phyloP scores from a whole-genome alignment of 169 alveolate species.

The Cryptosporidium meleagridis region DNA sequence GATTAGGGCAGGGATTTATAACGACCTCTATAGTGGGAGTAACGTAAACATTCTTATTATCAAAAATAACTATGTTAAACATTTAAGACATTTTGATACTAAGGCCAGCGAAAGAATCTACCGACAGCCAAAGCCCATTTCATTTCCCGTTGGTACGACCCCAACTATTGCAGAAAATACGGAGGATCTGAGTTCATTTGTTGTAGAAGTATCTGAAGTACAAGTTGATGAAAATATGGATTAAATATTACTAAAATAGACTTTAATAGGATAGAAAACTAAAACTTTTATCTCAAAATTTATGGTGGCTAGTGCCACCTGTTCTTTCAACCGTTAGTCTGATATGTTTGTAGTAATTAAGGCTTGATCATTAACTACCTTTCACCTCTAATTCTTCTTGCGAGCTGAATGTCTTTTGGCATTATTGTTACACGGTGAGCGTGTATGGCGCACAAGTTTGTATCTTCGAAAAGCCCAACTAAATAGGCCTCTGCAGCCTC shows the following conservation, averaged over 20 bases:
- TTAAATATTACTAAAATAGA: background rate
- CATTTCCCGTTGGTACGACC: slow-evolving; percentile 84
- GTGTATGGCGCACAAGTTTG: slow-evolving; percentile 99
- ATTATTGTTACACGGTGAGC: slow-evolving; percentile 99
- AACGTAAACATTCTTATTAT: slow-evolving; percentile 94
- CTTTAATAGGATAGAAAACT: background rate
- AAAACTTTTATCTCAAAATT: background rate
- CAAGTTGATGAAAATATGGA: slow-evolving; percentile 23
- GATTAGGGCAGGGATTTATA: slow-evolving; percentile 95
- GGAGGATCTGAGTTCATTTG: slow-evolving; percentile 77
- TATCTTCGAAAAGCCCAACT: slow-evolving; percentile 99
- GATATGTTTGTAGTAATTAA: background rate
- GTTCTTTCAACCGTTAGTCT: slow-evolving; percentile 24
- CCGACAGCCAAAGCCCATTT: slow-evolving; percentile 80
- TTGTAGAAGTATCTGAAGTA: slow-evolving; percentile 15
- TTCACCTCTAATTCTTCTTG: slow-evolving; percentile 99
- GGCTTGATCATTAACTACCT: slow-evolving; percentile 77
- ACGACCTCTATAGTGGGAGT: slow-evolving; percentile 97
- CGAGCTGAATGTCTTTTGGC: slow-evolving; percentile 99
- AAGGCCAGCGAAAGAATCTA: slow-evolving; percentile 82
- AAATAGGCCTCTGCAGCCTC: slow-evolving; percentile 99
- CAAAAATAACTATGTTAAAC: slow-evolving; percentile 88
- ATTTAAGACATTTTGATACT: slow-evolving; percentile 82
- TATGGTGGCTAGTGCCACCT: slow-evolving; percentile 76
- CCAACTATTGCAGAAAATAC: slow-evolving; percentile 82